phyloP scores from a whole-genome alignment of 345 rosid species.

The Kernera saxatilis region DNA sequence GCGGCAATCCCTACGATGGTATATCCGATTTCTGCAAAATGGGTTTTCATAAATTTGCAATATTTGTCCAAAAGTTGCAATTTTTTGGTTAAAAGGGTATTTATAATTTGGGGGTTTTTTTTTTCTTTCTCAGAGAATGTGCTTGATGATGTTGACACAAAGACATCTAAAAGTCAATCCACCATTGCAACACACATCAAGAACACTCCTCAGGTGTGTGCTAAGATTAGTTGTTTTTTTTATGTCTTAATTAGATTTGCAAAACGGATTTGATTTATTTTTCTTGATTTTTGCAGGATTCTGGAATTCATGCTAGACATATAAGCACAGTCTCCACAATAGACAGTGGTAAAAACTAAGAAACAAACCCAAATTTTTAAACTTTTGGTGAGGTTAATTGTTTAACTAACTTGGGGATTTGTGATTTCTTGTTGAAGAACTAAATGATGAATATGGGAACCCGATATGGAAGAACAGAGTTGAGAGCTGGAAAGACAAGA shows the following conservation, averaged over 20 bases:
- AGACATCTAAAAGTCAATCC: slow-evolving; percentile 36
- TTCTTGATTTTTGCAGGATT: slow-evolving; percentile 46
- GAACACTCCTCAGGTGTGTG: slow-evolving; percentile 50
- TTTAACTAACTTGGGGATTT: slow-evolving; percentile 1
- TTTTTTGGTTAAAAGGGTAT: not conserved
- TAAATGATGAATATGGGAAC: slow-evolving; percentile 78
- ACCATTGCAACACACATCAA: slow-evolving; percentile 43
- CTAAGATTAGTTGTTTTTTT: not conserved
- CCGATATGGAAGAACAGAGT: slow-evolving; percentile 98
- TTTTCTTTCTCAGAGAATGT: slow-evolving; percentile 45
- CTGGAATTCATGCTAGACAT: slow-evolving; percentile 88
- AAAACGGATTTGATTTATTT: not conserved
- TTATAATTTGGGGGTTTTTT: not conserved
- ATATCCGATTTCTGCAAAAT: not conserved
- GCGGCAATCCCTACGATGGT: slow-evolving; percentile 77
- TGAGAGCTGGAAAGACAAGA: slow-evolving; percentile 97
- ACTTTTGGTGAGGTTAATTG: not conserved
- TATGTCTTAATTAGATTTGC: not conserved
- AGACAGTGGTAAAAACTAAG: slow-evolving; percentile 67
- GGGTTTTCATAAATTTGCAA: not conserved
- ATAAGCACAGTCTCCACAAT: slow-evolving; percentile 81
- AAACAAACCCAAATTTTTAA: not conserved
- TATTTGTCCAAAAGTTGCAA: not conserved
- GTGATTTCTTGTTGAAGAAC: slow-evolving; percentile 41
- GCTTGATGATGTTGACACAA: slow-evolving; percentile 48